Evolutionary conservation across 805 yeast species (phyloP).

Genomic region (Yarrowia osloensis): DNA sequence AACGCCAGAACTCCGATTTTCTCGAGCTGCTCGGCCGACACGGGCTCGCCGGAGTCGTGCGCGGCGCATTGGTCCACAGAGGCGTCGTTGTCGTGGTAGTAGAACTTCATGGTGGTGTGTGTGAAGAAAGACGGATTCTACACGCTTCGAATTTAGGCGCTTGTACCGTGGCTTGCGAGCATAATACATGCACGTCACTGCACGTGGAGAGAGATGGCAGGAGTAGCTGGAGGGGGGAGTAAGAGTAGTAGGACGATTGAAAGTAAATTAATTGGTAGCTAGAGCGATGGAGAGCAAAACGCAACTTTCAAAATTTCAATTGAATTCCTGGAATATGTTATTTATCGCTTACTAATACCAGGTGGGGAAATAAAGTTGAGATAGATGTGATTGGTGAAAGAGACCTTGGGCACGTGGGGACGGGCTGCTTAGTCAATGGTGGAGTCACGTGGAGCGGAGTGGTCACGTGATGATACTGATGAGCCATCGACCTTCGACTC

Average conservation of each 20-base stretch:
- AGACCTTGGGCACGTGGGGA: background rate
- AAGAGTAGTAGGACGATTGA: too few relatives aligned
- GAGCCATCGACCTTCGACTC: too few relatives aligned
- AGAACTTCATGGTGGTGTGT: constrained; percentile 48
- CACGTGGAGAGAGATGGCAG: background rate
- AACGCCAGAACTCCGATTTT: constrained; percentile 70
- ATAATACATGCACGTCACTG: constrained; percentile 1
- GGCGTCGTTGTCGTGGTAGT: constrained; percentile 65
- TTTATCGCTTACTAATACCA: background rate
- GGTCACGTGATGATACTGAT: background rate
- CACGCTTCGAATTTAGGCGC: background rate
- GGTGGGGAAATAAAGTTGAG: background rate
- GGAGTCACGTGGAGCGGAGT: background rate
- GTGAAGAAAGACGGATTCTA: background rate
- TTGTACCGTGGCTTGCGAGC: background rate
- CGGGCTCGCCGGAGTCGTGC: constrained; percentile 69
- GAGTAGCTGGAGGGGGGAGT: too few relatives aligned
- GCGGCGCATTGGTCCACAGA: constrained; percentile 62
- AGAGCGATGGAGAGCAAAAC: background rate
- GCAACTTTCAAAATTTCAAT: background rate
- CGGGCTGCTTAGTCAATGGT: too few relatives aligned
- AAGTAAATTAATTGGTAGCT: too few relatives aligned
- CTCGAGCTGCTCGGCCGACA: constrained; percentile 52
- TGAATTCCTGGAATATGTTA: background rate
- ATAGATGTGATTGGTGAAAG: background rate